Evolutionary conservation across 352 stramenopile species (phyloP).

Genomic region (Blastocystis sp.): DNA sequence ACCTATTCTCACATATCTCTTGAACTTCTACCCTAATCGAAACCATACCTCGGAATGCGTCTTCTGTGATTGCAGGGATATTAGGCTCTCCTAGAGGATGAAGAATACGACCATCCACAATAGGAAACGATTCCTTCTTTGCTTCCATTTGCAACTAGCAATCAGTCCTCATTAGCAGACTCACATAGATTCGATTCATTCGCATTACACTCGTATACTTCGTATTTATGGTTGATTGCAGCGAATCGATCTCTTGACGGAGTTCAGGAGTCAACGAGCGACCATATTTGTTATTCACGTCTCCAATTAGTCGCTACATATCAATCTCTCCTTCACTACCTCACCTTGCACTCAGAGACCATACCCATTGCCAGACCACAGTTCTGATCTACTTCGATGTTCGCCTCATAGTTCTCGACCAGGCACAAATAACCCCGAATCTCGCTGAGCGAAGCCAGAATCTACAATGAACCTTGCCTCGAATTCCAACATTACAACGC

Average conservation of each 20-base stretch:
- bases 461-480: neutral
- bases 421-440: neutral
- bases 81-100: slow-evolving; percentile 3
- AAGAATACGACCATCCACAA: neutral
- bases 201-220: neutral
- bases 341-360: neutral
- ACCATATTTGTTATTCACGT: neutral
- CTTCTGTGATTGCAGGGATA: neutral
- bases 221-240: neutral
- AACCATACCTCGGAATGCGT: neutral
- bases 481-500: neutral
- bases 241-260: neutral
- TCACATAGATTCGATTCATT: slow-evolving; percentile 7
- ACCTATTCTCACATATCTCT: neutral
- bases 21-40: neutral
- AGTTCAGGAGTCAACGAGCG: neutral
- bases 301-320: neutral
- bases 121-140: neutral
- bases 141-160: neutral
- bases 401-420: neutral
- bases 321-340: neutral
- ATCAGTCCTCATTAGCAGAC: neutral
- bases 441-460: neutral
- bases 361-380: neutral
- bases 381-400: neutral